Percentiles rank a stretch among this genome's conserved stretches.
phyloP scores from a whole-genome alignment of 805 yeast genomes.

The Torulaspora indica region DNA sequence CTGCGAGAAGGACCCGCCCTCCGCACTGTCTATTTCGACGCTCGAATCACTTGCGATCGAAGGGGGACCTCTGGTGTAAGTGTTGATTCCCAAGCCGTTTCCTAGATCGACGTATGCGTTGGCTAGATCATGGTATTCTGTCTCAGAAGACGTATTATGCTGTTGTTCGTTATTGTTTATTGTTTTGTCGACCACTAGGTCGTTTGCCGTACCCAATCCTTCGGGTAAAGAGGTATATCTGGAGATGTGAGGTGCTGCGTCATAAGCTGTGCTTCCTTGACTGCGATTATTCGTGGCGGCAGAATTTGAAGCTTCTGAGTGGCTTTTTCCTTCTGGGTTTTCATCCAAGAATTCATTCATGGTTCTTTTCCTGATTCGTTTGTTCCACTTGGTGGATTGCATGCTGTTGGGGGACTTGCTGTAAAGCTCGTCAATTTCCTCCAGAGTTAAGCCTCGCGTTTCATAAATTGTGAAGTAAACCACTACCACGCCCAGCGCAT shows the following conservation, averaged over 20 bases:
- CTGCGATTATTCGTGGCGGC: conserved; percentile 6
- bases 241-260: neutral
- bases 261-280: conserved; percentile 3
- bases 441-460: conserved; percentile 74
- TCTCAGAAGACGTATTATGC: conserved; percentile 10
- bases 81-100: conserved; percentile 36
- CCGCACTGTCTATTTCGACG: conserved; percentile 23
- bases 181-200: neutral
- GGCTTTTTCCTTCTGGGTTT: conserved; percentile 7
- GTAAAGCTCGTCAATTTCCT: conserved; percentile 75
- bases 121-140: conserved; percentile 11
- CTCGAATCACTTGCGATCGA: conserved; percentile 37
- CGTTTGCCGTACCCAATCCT: neutral
- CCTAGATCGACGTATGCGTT: conserved; percentile 32
- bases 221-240: neutral
- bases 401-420: conserved; percentile 53
- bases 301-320: conserved; percentile 1
- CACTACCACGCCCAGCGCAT: conserved; percentile 53
- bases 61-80: conserved; percentile 39
- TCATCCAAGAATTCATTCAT: conserved; percentile 7
- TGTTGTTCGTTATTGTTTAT: conserved; percentile 3
- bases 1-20: conserved; percentile 20
- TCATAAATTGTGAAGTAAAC: conserved; percentile 69
- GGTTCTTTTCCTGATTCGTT: conserved; percentile 18
- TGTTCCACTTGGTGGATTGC: conserved; percentile 44